phyloP scores from a whole-genome alignment of 148 eudicot species.

The Amaranthus palmeri region DNA sequence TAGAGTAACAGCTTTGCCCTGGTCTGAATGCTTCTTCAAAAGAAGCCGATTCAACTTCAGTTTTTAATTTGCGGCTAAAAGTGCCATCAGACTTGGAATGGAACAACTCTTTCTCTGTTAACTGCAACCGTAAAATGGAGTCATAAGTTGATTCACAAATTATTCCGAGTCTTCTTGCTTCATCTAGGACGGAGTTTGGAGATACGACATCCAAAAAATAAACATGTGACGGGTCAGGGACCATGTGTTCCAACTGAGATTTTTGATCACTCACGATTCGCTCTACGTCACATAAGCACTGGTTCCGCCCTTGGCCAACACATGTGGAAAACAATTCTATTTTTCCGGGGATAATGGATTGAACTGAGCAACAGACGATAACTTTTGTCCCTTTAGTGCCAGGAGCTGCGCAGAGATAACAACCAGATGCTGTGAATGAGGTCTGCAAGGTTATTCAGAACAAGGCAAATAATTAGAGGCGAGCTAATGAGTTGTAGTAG shows the following conservation, averaged over 20 bases:
- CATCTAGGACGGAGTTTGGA: conserved; percentile 45
- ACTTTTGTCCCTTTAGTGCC: conserved; percentile 81
- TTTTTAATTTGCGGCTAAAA: conserved; percentile 22
- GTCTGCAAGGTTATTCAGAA: conserved; percentile 44
- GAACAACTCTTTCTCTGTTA: conserved; percentile 51
- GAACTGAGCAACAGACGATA: conserved; percentile 66
- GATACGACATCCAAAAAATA: conserved; percentile 42
- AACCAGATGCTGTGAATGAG: conserved; percentile 79
- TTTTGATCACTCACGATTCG: conserved; percentile 45
- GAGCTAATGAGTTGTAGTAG: too few relatives aligned
- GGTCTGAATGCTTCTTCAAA: conserved; percentile 33
- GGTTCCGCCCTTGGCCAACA: conserved; percentile 21
- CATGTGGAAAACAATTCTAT: conserved; percentile 35
- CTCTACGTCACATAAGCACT: conserved; percentile 33
- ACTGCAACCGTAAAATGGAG: conserved; percentile 48
- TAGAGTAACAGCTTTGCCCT: conserved; percentile 59
- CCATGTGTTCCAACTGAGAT: conserved; percentile 21
- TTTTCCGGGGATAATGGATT: conserved; percentile 39
- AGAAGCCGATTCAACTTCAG: conserved; percentile 16
- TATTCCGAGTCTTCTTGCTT: conserved; percentile 52
- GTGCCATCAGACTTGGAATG: conserved; percentile 27
- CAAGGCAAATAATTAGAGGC: background rate
- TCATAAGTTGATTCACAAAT: conserved; percentile 53
- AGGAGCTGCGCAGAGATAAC: conserved; percentile 92
- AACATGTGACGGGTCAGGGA: conserved; percentile 37